phyloP scores from a whole-genome alignment of 2,329 filamentous ascomycete species.

The Penicillium sp. region DNA sequence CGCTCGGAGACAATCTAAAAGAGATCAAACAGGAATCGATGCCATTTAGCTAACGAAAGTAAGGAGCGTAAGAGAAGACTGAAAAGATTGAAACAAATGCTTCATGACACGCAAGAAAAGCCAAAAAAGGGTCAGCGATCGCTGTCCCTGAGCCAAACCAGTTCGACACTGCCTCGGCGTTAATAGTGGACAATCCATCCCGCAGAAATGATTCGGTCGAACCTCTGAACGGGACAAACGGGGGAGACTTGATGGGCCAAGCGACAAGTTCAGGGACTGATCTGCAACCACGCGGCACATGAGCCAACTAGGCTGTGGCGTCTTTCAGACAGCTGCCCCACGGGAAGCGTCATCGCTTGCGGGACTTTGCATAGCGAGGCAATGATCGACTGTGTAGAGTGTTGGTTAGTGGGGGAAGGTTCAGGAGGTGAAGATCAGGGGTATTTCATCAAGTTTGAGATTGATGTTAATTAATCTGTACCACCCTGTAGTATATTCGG shows the following conservation, averaged over 20 bases:
- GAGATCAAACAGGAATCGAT: constrained; percentile 7
- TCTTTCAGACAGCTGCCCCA: constrained; percentile 19
- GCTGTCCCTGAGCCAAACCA: constrained; percentile 8
- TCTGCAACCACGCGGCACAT: constrained; percentile 24
- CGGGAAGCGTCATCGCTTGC: constrained; percentile 23
- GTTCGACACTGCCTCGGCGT: constrained; percentile 6
- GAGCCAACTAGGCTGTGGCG: constrained; percentile 18
- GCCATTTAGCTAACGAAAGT: not conserved
- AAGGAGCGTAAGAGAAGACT: not conserved
- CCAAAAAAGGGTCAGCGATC: constrained; percentile 15
- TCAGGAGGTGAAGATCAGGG: constrained; percentile 13
- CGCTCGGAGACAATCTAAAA: not conserved
- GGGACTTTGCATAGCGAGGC: constrained; percentile 12
- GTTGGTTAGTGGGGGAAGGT: constrained; percentile 4
- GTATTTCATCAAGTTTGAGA: not conserved
- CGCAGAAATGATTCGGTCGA: constrained; percentile 13
- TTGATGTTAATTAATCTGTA: not conserved
- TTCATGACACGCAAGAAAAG: constrained; percentile 10
- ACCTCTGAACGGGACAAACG: constrained; percentile 4
- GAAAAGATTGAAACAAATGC: not conserved
- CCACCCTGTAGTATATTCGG: not conserved
- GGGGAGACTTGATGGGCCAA: constrained; percentile 18
- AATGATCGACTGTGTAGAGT: constrained; percentile 17
- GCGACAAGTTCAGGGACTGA: constrained; percentile 13
- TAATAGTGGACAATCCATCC: constrained; percentile 17